These are phyloP conservation scores for Calocera viscosa DNA, from an alignment of 768 basidiomycete species.

Conservation along the genomic window DNA sequence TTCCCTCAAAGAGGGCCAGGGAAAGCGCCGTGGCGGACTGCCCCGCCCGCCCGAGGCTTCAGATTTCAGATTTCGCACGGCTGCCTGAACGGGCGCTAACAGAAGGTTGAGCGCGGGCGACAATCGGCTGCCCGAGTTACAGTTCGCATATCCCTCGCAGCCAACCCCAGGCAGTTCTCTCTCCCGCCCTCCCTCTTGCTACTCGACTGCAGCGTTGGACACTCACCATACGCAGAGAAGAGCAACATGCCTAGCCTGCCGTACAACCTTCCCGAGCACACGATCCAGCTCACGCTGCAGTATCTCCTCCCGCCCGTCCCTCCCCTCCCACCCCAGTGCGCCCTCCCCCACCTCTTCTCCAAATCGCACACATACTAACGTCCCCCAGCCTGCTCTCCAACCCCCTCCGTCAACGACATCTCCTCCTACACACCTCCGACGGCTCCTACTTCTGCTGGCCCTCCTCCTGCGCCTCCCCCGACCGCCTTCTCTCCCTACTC, in stretches of 20 bases:
- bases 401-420: neutral
- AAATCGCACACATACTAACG: neutral
- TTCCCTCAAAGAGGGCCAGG: too few species aligned
- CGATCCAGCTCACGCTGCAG: neutral
- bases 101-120: too few species aligned
- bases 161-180: too few species aligned
- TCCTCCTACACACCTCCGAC: neutral
- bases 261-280: neutral
- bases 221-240: too few species aligned
- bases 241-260: neutral
- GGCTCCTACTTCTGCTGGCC: constrained; percentile 1
- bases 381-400: neutral
- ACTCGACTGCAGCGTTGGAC: too few species aligned
- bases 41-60: too few species aligned
- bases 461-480: neutral
- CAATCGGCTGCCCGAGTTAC: too few species aligned
- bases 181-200: too few species aligned
- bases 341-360: neutral
- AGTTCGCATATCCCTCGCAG: too few species aligned
- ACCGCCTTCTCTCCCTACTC: neutral
- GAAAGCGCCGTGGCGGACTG: too few species aligned
- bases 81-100: too few species aligned
- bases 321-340: neutral
- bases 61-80: too few species aligned
- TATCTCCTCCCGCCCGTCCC: neutral